phyloP scores from a whole-genome alignment of 106 monocot genomes.

The Allium fistulosum region DNA sequence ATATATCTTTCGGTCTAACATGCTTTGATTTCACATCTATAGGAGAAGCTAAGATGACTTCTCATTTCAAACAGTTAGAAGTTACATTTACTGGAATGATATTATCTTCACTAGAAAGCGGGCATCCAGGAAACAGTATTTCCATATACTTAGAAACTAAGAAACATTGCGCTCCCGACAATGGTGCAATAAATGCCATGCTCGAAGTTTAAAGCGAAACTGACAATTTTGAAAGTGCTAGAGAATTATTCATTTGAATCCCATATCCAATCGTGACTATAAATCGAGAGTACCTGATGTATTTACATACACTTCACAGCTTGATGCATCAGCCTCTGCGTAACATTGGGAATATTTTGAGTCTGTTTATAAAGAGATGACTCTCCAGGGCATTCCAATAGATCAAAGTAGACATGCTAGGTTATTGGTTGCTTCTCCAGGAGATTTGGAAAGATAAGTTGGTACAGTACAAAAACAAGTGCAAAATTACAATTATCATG shows the following conservation, averaged over 20 bases:
- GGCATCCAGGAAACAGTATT: constrained; percentile 51
- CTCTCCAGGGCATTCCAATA: constrained; percentile 41
- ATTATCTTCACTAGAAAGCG: constrained; percentile 72
- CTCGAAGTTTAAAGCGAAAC: constrained; percentile 63
- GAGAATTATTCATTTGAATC: constrained; percentile 68
- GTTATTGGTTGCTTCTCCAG: constrained; percentile 73
- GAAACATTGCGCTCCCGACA: constrained; percentile 59
- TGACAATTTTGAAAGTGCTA: constrained; percentile 90
- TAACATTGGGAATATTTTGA: constrained; percentile 99
- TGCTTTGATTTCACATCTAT: constrained; percentile 4
- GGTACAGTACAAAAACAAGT: too few relatives aligned
- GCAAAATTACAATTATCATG: too few relatives aligned
- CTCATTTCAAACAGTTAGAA: constrained; percentile 71
- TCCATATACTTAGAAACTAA: constrained; percentile 87
- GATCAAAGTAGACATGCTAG: constrained; percentile 42
- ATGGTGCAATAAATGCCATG: constrained; percentile 89
- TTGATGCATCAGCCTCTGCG: constrained; percentile 65
- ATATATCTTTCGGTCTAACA: too few relatives aligned
- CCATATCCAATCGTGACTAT: constrained; percentile 3
- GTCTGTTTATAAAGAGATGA: constrained; percentile 88
- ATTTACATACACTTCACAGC: constrained; percentile 65
- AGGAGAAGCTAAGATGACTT: constrained; percentile 77
- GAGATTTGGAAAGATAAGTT: constrained; percentile 82
- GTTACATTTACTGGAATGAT: constrained; percentile 97
- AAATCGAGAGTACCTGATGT: constrained; percentile 38